These are phyloP conservation scores for Grigorovia humatica DNA, from an alignment of 805 yeast genomes.

Conservation along the genomic window DNA sequence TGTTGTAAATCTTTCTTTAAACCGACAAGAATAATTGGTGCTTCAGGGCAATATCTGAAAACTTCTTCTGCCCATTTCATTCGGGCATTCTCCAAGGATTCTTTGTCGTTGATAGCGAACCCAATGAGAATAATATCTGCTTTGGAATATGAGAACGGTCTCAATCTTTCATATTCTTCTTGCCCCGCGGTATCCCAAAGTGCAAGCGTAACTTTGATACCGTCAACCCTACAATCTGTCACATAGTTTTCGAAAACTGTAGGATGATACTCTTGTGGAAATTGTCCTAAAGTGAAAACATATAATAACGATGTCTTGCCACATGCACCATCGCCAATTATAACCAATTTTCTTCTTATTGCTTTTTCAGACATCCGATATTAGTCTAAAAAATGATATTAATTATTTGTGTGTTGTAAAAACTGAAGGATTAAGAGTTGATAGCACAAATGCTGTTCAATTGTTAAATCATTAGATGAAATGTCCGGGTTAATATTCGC, in stretches of 20 bases:
- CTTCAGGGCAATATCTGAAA: constrained; percentile 64
- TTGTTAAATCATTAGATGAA: too few species aligned
- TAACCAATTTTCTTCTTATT: constrained; percentile 66
- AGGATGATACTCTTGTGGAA: constrained; percentile 87
- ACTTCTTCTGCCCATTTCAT: constrained; percentile 86
- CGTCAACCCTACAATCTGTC: constrained; percentile 88
- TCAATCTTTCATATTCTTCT: constrained; percentile 83
- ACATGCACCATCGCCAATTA: constrained; percentile 93
- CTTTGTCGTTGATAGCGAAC: constrained; percentile 76
- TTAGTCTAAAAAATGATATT: neutral
- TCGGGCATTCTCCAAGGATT: constrained; percentile 72
- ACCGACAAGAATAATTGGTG: constrained; percentile 72
- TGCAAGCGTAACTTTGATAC: constrained; percentile 79
- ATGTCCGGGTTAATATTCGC: neutral
- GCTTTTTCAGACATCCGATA: constrained; percentile 22
- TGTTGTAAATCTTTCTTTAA: constrained; percentile 69
- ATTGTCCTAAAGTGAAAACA: constrained; percentile 86
- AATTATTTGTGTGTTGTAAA: too few species aligned
- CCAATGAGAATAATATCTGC: constrained; percentile 83
- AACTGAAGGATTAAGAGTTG: neutral
- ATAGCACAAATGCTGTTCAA: neutral
- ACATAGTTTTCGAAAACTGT: constrained; percentile 93
- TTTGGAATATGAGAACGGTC: constrained; percentile 80
- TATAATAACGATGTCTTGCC: constrained; percentile 87
- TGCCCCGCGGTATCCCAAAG: constrained; percentile 97